Evolutionary conservation across 2,329 filamentous ascomycete species (phyloP).

Genomic region (Metarhizium humberi): DNA sequence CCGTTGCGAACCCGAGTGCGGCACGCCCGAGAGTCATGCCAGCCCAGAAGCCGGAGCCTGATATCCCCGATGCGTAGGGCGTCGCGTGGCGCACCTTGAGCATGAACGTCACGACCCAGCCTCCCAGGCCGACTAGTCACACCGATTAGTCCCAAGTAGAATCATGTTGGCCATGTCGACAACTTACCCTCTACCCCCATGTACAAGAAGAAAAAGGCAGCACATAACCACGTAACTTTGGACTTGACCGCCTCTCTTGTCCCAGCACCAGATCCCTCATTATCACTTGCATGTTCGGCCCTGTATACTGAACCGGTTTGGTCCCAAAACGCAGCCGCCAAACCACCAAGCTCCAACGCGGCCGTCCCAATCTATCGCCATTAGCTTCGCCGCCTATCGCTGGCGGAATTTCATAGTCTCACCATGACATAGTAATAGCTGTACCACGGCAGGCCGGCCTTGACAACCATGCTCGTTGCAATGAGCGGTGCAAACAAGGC

Average conservation of each 20-base stretch:
- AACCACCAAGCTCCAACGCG: constrained; percentile 43
- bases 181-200: constrained; percentile 55
- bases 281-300: constrained; percentile 21
- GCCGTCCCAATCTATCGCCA: constrained; percentile 32
- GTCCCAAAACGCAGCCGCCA: constrained; percentile 47
- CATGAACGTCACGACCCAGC: constrained; percentile 79
- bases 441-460: constrained; percentile 51
- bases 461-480: constrained; percentile 58
- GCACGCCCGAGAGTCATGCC: constrained; percentile 63
- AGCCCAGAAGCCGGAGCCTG: constrained; percentile 70
- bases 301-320: constrained; percentile 47
- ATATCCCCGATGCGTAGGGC: constrained; percentile 61
- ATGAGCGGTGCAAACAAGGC: constrained; percentile 55
- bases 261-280: constrained; percentile 18
- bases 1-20: constrained; percentile 60
- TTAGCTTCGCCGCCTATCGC: neutral
- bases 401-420: constrained; percentile 18
- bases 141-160: neutral
- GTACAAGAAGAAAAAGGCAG: constrained; percentile 63
- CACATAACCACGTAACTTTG: constrained; percentile 54
- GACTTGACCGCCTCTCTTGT: constrained; percentile 30
- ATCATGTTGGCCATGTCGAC: neutral
- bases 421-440: constrained; percentile 65
- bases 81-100: constrained; percentile 56
- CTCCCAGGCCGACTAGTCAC: constrained; percentile 50